Percentiles rank a stretch among this genome's conserved stretches.
These are phyloP conservation scores for Domatiomyces catenatus DNA, from an alignment of 2,329 filamentous ascomycete genomes.

Conservation along the genomic window DNA sequence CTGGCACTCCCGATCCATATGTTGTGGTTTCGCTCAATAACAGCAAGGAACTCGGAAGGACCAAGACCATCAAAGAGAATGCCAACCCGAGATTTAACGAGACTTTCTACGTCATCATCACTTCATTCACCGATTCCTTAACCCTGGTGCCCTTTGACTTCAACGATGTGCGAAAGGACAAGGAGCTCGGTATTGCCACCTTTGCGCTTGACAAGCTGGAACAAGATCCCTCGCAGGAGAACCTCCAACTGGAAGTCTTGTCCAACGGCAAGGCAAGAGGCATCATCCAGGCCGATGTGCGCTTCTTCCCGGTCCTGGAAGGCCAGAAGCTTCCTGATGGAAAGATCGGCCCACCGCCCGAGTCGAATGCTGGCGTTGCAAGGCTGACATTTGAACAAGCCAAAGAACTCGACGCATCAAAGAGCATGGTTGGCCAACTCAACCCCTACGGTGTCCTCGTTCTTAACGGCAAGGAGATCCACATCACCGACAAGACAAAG, in stretches of 20 bases:
- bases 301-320: slow-evolving; percentile 88
- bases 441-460: slow-evolving; percentile 82
- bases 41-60: slow-evolving; percentile 65
- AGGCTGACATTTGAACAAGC: slow-evolving; percentile 89
- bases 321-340: slow-evolving; percentile 58
- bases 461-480: slow-evolving; percentile 82
- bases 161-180: slow-evolving; percentile 93
- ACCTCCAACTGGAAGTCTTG: slow-evolving; percentile 68
- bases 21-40: slow-evolving; percentile 71
- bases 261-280: slow-evolving; percentile 73
- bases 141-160: slow-evolving; percentile 79
- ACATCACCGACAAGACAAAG: slow-evolving; percentile 82
- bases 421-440: slow-evolving; percentile 78
- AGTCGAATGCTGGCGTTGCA: slow-evolving; percentile 84
- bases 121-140: slow-evolving; percentile 73
- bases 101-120: slow-evolving; percentile 88
- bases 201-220: slow-evolving; percentile 76
- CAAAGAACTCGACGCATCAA: slow-evolving; percentile 84
- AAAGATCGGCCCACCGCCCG: slow-evolving; percentile 62
- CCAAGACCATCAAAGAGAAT: slow-evolving; percentile 74
- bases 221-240: slow-evolving; percentile 61
- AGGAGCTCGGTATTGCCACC: slow-evolving; percentile 74
- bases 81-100: slow-evolving; percentile 88
- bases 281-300: slow-evolving; percentile 62
- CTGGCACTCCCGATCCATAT: slow-evolving; percentile 83